Evolutionary conservation across 2,329 filamentous ascomycete species (phyloP).

Genomic region (Fusarium sp.): DNA sequence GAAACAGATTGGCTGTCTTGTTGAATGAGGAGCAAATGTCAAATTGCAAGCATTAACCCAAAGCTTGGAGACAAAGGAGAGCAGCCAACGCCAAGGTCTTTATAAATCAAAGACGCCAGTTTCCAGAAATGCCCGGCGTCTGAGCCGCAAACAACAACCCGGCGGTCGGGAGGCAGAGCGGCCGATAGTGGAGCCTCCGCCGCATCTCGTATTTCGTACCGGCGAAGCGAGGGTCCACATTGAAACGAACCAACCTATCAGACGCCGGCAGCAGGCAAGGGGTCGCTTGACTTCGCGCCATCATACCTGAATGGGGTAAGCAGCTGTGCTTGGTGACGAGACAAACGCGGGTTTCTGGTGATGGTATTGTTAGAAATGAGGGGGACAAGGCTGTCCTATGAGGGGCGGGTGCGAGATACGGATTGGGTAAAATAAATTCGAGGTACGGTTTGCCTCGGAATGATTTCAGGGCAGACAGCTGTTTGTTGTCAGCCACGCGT

Average conservation of each 20-base stretch:
- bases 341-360: not conserved
- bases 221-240: slow-evolving; percentile 11
- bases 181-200: slow-evolving; percentile 26
- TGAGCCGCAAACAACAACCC: slow-evolving; percentile 13
- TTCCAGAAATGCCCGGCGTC: not conserved
- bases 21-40: not conserved
- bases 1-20: too few species aligned
- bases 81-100: not conserved
- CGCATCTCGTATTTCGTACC: slow-evolving; percentile 45
- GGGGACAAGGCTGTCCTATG: slow-evolving; percentile 20
- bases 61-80: not conserved
- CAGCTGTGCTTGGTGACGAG: not conserved
- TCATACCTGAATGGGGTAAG: slow-evolving; percentile 32
- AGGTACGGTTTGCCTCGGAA: slow-evolving; percentile 4
- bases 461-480: not conserved
- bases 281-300: slow-evolving; percentile 30
- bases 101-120: slow-evolving; percentile 13
- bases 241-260: slow-evolving; percentile 18
- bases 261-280: not conserved
- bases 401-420: slow-evolving; percentile 13
- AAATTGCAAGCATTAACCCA: not conserved
- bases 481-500: not conserved
- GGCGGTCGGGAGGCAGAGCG: slow-evolving; percentile 22
- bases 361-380: not conserved
- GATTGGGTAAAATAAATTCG: slow-evolving; percentile 18